Conservation (phyloP, 768 basidiomycete species). For the Mycena pura region DNA sequence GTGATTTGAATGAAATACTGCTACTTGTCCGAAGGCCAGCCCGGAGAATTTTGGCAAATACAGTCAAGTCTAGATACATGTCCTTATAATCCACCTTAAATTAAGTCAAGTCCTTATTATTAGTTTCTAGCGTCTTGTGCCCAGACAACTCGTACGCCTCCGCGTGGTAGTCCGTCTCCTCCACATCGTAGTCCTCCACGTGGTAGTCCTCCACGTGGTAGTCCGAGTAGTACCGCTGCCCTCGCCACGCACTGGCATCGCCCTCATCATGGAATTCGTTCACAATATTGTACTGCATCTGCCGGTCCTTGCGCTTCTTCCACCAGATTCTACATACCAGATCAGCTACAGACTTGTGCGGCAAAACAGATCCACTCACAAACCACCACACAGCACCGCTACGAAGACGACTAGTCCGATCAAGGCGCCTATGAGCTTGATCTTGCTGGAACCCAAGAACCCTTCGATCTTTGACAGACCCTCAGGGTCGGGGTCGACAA, state of each 20-base stretch:
- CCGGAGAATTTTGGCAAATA: too few relatives aligned
- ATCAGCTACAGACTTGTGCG: not conserved
- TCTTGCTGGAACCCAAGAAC: constrained; percentile 55
- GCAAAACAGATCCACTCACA: constrained; percentile 41
- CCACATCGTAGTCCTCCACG: too few relatives aligned
- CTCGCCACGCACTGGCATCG: constrained; percentile 7
- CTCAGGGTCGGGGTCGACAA: constrained; percentile 62
- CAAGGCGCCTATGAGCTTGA: constrained; percentile 54
- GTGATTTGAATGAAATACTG: too few relatives aligned
- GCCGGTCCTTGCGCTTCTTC: constrained; percentile 30
- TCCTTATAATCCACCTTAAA: not conserved
- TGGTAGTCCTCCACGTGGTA: constrained; percentile 25
- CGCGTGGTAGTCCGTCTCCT: too few relatives aligned
- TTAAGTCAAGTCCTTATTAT: too few relatives aligned
- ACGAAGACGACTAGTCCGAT: constrained; percentile 51
- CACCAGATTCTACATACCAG: constrained; percentile 30
- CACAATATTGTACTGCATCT: constrained; percentile 28
- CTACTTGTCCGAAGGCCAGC: too few relatives aligned
- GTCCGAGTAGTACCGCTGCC: constrained; percentile 14
- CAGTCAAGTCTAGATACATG: too few relatives aligned
- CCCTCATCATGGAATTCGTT: constrained; percentile 25
- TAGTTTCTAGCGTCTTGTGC: too few relatives aligned
- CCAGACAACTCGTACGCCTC: constrained; percentile 25
- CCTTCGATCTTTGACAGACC: constrained; percentile 48
- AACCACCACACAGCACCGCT: constrained; percentile 41